Evolutionary conservation across 2,329 filamentous ascomycete species (phyloP).

Genomic region (Parastagonospora nodorum): DNA sequence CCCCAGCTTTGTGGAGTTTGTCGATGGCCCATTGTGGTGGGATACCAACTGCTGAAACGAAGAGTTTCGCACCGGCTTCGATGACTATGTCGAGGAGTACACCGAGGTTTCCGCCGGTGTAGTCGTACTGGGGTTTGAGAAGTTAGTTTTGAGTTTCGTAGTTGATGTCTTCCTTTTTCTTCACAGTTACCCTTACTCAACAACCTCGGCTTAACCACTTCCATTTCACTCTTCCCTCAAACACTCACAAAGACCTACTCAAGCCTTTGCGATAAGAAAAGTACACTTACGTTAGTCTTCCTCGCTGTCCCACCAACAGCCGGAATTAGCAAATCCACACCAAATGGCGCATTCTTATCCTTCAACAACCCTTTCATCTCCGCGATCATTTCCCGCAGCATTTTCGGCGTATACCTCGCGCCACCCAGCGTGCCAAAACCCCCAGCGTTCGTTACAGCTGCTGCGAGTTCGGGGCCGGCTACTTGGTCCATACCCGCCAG

Average conservation of each 20-base stretch:
- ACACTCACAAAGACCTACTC: too few species aligned
- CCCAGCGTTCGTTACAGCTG: slow-evolving; percentile 33
- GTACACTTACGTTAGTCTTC: slow-evolving; percentile 35
- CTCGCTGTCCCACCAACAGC: slow-evolving; percentile 41
- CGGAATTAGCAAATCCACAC: slow-evolving; percentile 43
- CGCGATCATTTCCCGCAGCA: slow-evolving; percentile 33
- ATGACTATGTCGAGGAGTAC: slow-evolving; percentile 43
- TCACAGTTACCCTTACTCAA: not conserved
- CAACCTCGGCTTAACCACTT: not conserved
- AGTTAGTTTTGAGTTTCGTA: too few species aligned
- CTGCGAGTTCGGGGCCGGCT: slow-evolving; percentile 26
- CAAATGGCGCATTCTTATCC: slow-evolving; percentile 36
- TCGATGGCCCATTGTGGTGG: slow-evolving; percentile 38
- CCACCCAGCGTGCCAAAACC: slow-evolving; percentile 33
- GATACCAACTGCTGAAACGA: slow-evolving; percentile 44
- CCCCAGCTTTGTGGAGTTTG: slow-evolving; percentile 33
- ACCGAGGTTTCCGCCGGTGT: slow-evolving; percentile 37
- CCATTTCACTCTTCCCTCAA: not conserved
- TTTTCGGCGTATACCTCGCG: slow-evolving; percentile 28
- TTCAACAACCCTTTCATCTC: slow-evolving; percentile 29
- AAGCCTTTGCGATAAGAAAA: not conserved
- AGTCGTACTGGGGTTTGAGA: slow-evolving; percentile 29
- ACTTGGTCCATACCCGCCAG: slow-evolving; percentile 35
- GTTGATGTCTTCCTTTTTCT: slow-evolving; percentile 1
- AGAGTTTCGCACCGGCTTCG: slow-evolving; percentile 39